These are phyloP conservation scores for Boehmeria nivea DNA, from an alignment of 306 rosid species.

Conservation along the genomic window DNA sequence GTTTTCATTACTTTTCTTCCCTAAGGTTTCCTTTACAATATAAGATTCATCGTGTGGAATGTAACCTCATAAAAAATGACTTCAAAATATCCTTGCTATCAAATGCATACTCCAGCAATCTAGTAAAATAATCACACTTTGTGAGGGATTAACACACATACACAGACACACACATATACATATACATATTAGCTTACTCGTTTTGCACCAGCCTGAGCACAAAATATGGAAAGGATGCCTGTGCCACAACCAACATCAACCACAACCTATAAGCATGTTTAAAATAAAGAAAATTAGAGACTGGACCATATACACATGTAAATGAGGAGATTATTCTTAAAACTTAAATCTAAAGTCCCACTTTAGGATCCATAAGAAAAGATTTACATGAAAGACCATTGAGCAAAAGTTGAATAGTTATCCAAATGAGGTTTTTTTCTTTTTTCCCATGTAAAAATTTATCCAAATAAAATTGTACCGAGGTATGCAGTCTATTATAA, in stretches of 20 bases:
- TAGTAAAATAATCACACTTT: neutral
- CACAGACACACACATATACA: conserved; percentile 1
- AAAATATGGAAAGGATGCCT: conserved; percentile 91
- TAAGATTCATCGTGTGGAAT: no score
- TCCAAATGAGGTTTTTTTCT: no score
- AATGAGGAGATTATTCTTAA: neutral
- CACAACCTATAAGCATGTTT: conserved; percentile 62
- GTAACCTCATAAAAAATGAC: no score
- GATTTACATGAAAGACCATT: no score
- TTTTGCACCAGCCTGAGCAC: conserved; percentile 97
- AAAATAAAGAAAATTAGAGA: conserved; percentile 10
- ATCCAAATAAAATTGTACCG: no score
- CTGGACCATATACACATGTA: conserved; percentile 5
- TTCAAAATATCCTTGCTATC: neutral
- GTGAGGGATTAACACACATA: neutral
- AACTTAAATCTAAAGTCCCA: no score
- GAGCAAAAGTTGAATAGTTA: no score
- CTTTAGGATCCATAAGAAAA: no score
- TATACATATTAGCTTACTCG: conserved; percentile 51
- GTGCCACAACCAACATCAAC: conserved; percentile 98
- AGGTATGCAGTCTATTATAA: no score
- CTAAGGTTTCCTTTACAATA: neutral
- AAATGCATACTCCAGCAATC: neutral
- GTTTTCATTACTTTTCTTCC: neutral
- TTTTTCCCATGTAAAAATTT: no score